Evolutionary conservation across 495 filamentous ascomycete genomes (phyloP).

Genomic region (Hyaloscypha bicolor): DNA sequence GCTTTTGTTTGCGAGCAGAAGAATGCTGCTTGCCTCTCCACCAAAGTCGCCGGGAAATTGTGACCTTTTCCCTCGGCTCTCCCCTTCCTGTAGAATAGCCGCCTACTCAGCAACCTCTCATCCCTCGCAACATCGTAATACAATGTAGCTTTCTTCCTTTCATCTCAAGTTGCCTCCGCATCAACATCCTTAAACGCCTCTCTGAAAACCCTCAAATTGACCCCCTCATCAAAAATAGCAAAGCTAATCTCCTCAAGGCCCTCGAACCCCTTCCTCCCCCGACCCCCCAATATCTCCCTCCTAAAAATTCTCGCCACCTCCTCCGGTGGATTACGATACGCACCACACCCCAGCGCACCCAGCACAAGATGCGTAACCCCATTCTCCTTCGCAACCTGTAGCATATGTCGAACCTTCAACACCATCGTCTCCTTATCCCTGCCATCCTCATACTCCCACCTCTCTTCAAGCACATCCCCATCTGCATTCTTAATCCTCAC

Average conservation of each 20-base stretch:
- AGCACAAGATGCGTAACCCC: constrained; percentile 57
- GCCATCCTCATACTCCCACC: constrained; percentile 35
- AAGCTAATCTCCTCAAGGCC: constrained; percentile 31
- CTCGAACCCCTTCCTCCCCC: constrained; percentile 32
- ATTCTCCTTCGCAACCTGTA: constrained; percentile 56
- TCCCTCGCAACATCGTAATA: not conserved
- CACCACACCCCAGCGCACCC: constrained; percentile 71
- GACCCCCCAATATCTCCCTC: constrained; percentile 48
- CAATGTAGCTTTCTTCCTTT: not conserved
- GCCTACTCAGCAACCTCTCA: not conserved
- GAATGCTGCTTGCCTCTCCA: too few relatives aligned
- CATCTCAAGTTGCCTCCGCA: not conserved
- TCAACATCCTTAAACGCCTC: constrained; percentile 11
- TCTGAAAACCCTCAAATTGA: constrained; percentile 27
- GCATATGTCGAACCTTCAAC: constrained; percentile 60
- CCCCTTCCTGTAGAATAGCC: too few relatives aligned
- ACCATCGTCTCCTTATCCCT: constrained; percentile 53
- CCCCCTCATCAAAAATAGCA: constrained; percentile 31
- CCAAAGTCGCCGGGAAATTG: too few relatives aligned
- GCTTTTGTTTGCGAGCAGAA: too few relatives aligned
- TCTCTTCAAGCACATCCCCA: constrained; percentile 6
- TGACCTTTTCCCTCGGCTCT: too few relatives aligned
- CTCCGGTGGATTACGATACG: constrained; percentile 61
- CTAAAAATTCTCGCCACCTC: constrained; percentile 66
- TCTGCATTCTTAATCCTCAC: constrained; percentile 18